phyloP scores from a whole-genome alignment of 352 stramenopile species.

The Phytophthora brassicae region DNA sequence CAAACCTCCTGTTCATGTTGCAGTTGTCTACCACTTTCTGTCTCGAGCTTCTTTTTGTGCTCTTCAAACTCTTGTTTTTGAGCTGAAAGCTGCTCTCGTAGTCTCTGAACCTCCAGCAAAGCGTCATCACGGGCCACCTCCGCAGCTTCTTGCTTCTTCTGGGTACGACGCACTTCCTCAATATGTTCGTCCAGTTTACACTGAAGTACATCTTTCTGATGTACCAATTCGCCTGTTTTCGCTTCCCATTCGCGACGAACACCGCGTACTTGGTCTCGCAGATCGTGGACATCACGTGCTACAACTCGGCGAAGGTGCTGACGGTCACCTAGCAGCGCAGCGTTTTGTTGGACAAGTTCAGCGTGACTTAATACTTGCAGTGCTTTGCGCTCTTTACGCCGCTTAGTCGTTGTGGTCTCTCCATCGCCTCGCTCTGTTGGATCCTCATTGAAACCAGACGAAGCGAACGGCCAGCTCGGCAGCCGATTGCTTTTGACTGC shows the following conservation, averaged over 20 bases:
- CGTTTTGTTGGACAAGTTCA: slow-evolving; percentile 49
- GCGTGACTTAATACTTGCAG: slow-evolving; percentile 36
- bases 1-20: slow-evolving; percentile 57
- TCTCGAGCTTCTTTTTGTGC: slow-evolving; percentile 36
- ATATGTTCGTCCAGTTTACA: slow-evolving; percentile 21
- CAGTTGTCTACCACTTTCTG: slow-evolving; percentile 34
- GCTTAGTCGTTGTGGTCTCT: slow-evolving; percentile 1
- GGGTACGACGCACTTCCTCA: slow-evolving; percentile 6
- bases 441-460: not conserved
- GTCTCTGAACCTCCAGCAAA: slow-evolving; percentile 36
- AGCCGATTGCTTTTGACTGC: slow-evolving; percentile 9
- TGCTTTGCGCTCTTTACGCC: slow-evolving; percentile 11
- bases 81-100: slow-evolving; percentile 44
- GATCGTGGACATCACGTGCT: slow-evolving; percentile 41
- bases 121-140: slow-evolving; percentile 35
- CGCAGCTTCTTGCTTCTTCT: slow-evolving; percentile 27
- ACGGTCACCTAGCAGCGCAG: slow-evolving; percentile 43
- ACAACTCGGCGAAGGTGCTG: slow-evolving; percentile 42
- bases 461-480: slow-evolving; percentile 12
- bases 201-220: slow-evolving; percentile 39
- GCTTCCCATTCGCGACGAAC: slow-evolving; percentile 51
- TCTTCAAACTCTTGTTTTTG: slow-evolving; percentile 32
- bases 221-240: slow-evolving; percentile 44
- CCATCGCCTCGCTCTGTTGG: slow-evolving; percentile 7
- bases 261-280: slow-evolving; percentile 36